These are phyloP conservation scores for Rhizophagus prolifer DNA, from an alignment of 192 early-diverging fungal species.

Conservation along the genomic window DNA sequence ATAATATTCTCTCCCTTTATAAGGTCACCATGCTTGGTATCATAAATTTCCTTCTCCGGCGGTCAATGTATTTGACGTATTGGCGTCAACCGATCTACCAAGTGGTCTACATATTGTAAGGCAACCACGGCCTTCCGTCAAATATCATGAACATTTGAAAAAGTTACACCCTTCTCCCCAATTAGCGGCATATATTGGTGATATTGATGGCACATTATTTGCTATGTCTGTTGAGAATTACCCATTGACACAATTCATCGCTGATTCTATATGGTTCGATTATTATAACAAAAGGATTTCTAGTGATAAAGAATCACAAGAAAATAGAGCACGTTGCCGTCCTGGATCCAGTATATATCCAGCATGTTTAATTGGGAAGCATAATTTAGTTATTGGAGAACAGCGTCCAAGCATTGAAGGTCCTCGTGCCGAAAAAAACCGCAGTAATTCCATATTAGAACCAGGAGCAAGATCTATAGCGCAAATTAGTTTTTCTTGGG, in stretches of 20 bases:
- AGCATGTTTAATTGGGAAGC: conserved; percentile 48
- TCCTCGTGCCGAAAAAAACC: not conserved
- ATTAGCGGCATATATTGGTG: conserved; percentile 62
- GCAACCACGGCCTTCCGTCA: conserved; percentile 34
- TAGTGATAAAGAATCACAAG: not conserved
- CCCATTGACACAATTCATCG: conserved; percentile 41
- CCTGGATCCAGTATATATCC: conserved; percentile 34
- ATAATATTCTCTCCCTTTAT: conserved; percentile 39
- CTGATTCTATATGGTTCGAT: not conserved
- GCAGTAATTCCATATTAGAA: not conserved
- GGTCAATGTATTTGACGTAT: conserved; percentile 58
- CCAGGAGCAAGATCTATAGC: not conserved
- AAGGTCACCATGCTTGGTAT: conserved; percentile 52
- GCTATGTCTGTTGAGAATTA: conserved; percentile 67
- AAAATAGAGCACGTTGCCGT: conserved; percentile 19
- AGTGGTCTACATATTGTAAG: conserved; percentile 42
- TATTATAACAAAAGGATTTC: not conserved
- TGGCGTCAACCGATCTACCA: conserved; percentile 39
- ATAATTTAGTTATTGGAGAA: conserved; percentile 30
- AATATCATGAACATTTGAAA: conserved; percentile 44
- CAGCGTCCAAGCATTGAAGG: not conserved
- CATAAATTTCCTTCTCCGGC: conserved; percentile 53
- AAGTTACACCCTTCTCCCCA: conserved; percentile 29
- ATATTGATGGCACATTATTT: conserved; percentile 65
- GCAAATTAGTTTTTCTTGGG: conserved; percentile 15